Conservation (phyloP, 805 yeast genomes). For the Kockiozyma suomiensis region DNA sequence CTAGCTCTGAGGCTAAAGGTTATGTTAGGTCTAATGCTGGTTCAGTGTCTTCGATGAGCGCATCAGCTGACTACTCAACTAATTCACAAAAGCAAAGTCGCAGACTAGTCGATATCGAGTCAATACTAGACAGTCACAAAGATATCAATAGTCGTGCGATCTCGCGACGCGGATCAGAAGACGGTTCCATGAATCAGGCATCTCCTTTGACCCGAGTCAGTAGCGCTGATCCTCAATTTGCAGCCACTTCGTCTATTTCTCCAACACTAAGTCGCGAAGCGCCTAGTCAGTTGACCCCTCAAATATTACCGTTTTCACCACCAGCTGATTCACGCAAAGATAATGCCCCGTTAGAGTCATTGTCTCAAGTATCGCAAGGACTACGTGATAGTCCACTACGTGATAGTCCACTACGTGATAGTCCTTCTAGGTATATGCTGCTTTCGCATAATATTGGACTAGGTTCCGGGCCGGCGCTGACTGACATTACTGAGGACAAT, state of each 20-base stretch:
- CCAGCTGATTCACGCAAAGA: background rate
- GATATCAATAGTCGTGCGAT: conserved; percentile 21
- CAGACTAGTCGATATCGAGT: conserved; percentile 16
- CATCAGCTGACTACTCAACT: conserved; percentile 10
- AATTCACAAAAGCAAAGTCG: background rate
- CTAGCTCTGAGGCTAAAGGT: background rate
- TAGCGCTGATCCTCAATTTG: background rate
- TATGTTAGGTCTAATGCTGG: conserved; percentile 1
- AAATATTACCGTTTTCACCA: background rate
- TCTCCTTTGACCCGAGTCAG: background rate
- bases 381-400: conserved; percentile 10
- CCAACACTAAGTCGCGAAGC: conserved; percentile 1
- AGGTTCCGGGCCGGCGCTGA: background rate
- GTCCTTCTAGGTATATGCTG: conserved; percentile 20
- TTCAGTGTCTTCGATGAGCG: conserved; percentile 13
- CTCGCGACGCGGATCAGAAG: conserved; percentile 23
- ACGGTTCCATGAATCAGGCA: background rate
- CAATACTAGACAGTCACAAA: conserved; percentile 25
- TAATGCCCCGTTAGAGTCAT: background rate
- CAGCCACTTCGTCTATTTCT: background rate
- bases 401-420: conserved; percentile 11
- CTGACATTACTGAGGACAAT: background rate
- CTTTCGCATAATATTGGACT: conserved; percentile 5
- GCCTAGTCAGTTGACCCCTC: background rate
- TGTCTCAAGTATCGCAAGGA: conserved; percentile 1